Evolutionary conservation across 2,329 filamentous ascomycete species (phyloP).

Genomic region (Teratosphaeria destructans): DNA sequence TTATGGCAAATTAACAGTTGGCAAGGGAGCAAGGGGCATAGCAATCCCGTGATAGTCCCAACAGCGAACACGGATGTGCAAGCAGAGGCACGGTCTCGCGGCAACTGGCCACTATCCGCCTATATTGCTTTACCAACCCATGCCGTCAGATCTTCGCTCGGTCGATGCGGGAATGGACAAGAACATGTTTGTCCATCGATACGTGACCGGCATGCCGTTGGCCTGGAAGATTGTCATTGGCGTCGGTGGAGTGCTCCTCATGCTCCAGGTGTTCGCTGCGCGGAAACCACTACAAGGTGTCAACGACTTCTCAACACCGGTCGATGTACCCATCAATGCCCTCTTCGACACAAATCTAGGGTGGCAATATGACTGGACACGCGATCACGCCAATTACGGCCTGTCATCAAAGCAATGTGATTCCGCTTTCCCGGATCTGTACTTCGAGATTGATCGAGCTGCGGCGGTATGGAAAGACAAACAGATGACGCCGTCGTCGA

Average conservation of each 20-base stretch:
- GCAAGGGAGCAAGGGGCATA: too few species aligned
- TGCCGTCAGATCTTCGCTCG: neutral
- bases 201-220: neutral
- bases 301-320: neutral
- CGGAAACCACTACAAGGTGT: neutral
- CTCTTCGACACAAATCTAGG: neutral
- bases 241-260: neutral
- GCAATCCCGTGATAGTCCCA: too few species aligned
- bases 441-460: slow-evolving; percentile 22
- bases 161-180: neutral
- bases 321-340: too few species aligned
- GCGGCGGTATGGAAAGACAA: slow-evolving; percentile 14
- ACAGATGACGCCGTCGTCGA: slow-evolving; percentile 19
- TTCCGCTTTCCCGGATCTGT: slow-evolving; percentile 22
- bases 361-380: slow-evolving; percentile 7
- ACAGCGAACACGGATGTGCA: neutral
- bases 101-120: too few species aligned
- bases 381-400: slow-evolving; percentile 19
- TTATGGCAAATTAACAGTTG: too few species aligned
- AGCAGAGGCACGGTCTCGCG: neutral
- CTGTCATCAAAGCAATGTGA: slow-evolving; percentile 21
- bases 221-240: neutral
- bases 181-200: neutral
- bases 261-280: neutral
- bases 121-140: neutral